Evolutionary conservation across 176 grass and related monocot species (phyloP).

Genomic region (Bonia amplexicaulis): DNA sequence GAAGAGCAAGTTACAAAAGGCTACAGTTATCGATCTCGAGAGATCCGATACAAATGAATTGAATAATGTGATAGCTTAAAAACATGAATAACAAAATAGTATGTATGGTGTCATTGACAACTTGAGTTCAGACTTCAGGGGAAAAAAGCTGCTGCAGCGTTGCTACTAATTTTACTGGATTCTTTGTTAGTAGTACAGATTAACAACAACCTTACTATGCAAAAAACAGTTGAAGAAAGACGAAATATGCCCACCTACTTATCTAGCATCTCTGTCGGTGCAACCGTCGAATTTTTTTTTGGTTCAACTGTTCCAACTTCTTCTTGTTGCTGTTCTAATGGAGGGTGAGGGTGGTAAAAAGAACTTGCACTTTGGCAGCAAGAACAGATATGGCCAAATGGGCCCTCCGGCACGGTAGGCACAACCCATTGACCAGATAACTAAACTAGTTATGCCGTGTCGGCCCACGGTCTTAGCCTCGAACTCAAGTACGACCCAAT

Average conservation of each 20-base stretch:
- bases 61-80: background rate
- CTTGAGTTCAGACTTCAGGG: background rate
- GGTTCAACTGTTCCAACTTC: background rate
- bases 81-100: background rate
- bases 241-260: background rate
- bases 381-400: too few relatives aligned
- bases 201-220: background rate
- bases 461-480: too few relatives aligned
- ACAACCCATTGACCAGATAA: too few relatives aligned
- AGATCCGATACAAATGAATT: background rate
- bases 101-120: background rate
- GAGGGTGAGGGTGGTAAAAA: background rate
- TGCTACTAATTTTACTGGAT: background rate
- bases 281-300: too few relatives aligned
- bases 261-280: background rate
- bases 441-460: fast-evolving
- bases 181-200: too few relatives aligned
- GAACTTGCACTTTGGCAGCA: background rate
- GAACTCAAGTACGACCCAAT: too few relatives aligned
- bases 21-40: background rate
- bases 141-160: background rate
- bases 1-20: background rate
- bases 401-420: too few relatives aligned
- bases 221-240: background rate
- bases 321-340: background rate